Base-by-base conservation (phyloP, 1,284 basidiomycete species). In the Ceratobasidium sp. region DNA sequence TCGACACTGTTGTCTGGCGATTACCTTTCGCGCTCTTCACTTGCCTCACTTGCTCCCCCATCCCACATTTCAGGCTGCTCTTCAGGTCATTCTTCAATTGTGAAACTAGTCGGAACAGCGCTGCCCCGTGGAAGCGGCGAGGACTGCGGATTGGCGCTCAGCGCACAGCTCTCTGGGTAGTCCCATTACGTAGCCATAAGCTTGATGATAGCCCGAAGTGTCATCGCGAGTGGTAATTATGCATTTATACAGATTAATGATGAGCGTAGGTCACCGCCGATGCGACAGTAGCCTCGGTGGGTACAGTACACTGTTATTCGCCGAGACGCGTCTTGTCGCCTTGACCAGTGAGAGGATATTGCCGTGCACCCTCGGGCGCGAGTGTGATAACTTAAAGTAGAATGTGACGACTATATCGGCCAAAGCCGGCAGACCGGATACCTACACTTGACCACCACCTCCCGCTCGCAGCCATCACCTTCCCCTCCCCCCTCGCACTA, bases 51-150 rank as follows among this genome's bases (percentile, higher is more conserved):
- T 41, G n/a, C 11, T 41, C 37, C 58, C 58, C 58, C 41, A 37
- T 41, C 22, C 37, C 58, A 9, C 34, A 41, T n/a, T n/a, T n/a
- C n/a, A n/a, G n/a, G n/a, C n/a, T n/a, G n/a, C n/a, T n/a, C 5
- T 19, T 61, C 58, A 37, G 37, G 1, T 41, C 37, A 22, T 31
- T 22, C 46, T 0, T 16, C 46, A 1, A 19, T 48, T 48, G 11
- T 41, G 58, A 61, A 61, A 61, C 58, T 16, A 24, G 56, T 61
- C 37, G 4, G 34, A 41, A 41, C 37, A 22, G n/a, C 16, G 37
- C 58, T 41, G 37, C 58, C 58, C 22, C 37, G 37, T 9, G 58
- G 58, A 22, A 6, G 37, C 29, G 13, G 58, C 37, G 16, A 14
- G 31, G n/a, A 19, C 16, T 41, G 4, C 7, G 22, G 19, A 37